Evolutionary conservation across 768 basidiomycete genomes (phyloP).

Genomic region (Macrocybe gigantea): DNA sequence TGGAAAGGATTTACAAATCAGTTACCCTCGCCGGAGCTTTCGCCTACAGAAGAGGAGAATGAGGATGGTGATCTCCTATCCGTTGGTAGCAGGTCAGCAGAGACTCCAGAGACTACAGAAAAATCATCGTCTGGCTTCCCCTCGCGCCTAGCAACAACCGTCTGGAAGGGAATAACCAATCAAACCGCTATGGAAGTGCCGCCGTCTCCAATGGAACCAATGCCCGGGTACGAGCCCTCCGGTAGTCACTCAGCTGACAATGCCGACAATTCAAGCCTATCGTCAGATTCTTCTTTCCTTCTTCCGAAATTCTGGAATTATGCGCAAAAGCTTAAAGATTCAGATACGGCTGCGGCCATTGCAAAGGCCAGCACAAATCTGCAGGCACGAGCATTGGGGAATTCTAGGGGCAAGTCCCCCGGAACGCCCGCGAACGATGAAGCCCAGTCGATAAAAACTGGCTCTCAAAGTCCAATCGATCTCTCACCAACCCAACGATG

Average conservation of each 20-base stretch:
- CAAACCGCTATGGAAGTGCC: constrained; percentile 67
- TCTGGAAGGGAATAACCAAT: constrained; percentile 76
- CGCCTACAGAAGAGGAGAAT: constrained; percentile 27
- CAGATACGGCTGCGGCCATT: constrained; percentile 63
- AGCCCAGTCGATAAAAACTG: constrained; percentile 7
- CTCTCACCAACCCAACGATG: constrained; percentile 24
- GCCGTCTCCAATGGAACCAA: constrained; percentile 30
- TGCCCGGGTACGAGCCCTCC: constrained; percentile 6
- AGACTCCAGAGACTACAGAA: constrained; percentile 23
- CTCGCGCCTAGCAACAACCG: constrained; percentile 51
- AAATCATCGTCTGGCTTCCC: constrained; percentile 29
- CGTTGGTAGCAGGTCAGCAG: constrained; percentile 41
- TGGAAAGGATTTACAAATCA: constrained; percentile 68
- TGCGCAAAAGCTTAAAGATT: constrained; percentile 68
- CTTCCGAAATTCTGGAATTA: constrained; percentile 56
- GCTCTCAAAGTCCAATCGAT: constrained; percentile 34
- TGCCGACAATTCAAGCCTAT: too few relatives aligned
- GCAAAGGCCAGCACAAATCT: constrained; percentile 75
- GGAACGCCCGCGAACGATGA: background rate
- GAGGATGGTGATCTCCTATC: constrained; percentile 24
- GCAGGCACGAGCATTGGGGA: constrained; percentile 56
- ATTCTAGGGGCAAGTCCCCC: constrained; percentile 28
- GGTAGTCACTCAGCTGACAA: too few relatives aligned
- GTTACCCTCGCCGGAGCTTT: constrained; percentile 29
- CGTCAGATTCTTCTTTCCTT: constrained; percentile 11